Base-by-base conservation (phyloP, 345 rosid species). In the Angophora floribunda region DNA sequence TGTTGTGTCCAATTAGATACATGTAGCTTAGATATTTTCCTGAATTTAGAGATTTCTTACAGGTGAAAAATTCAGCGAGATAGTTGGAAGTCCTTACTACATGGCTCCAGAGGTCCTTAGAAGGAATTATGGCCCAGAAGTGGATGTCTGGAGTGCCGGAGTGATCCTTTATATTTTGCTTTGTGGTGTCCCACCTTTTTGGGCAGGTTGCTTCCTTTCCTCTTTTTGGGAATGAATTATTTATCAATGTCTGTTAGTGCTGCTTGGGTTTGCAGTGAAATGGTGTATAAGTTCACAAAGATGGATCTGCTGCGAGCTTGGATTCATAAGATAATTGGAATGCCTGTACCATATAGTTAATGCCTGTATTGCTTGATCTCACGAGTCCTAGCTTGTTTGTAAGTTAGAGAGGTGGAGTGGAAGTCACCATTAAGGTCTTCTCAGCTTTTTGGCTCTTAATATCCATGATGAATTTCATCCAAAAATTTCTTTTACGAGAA, bases 61-160 rank as follows among this genome's bases (percentile, higher is more conserved):
- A 98, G 99, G 96, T 51, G 98, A 98, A 91, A 95, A 85, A 86
- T 98, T 98, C 89, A 92, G 90, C 50, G 99, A 98, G 93, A 98
- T 98, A 67, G 98, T 98, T 86, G 99, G 99, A 79, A 98, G 99
- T 92, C 99, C 99, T 2, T 96, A 97, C 90, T 98, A 97, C 94
- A 97, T 98, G 99, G 99, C 99, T 91, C 99, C 99, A 1, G 99
- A 97, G 94, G 99, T 97, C 84, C 94, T 97, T 52, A 96, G 93
- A 87, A 93, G 98, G 61, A 92, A 93, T 87, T 97, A 97, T 87
- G 99, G 99, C 44, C 98, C 96, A 65, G 98, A 96, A 94, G 93
- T 97, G 88, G 99, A 97, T 88, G 96, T 97, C 16, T 97, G 99
- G 99, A 97, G 99, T 89, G 99, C 99, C 59, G 99, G 99, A 88